Conservation (phyloP, 768 basidiomycete species). For the Rhodotorula toruloides region DNA sequence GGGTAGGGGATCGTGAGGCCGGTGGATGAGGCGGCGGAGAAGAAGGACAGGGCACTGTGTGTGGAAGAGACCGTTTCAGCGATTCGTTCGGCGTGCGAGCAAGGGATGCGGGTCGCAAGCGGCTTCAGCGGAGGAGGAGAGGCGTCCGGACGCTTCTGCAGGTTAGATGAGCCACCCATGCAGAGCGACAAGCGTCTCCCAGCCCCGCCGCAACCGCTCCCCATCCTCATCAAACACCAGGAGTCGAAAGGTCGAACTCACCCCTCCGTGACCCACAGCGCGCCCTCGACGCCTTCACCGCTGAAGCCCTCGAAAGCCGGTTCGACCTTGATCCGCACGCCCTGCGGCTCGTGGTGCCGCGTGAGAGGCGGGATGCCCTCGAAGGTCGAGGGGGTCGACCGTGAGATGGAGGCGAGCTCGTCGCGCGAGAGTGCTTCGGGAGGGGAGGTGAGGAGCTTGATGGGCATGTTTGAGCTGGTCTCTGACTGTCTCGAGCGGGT, state of each 20-base stretch:
- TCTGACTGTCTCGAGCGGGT: background rate
- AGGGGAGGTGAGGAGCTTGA: conserved; percentile 46
- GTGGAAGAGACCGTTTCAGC: background rate
- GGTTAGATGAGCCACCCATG: too few species aligned
- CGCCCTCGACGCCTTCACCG: conserved; percentile 54
- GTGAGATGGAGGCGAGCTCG: conserved; percentile 62
- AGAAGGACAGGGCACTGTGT: conserved; percentile 67
- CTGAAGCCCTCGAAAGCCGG: conserved; percentile 63
- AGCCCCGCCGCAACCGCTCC: too few species aligned
- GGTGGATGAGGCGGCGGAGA: conserved; percentile 57
- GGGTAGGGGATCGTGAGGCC: conserved; percentile 86
- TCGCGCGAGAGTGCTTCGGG: conserved; percentile 58
- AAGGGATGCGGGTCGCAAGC: background rate
- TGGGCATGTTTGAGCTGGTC: conserved; percentile 3
- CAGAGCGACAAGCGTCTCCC: too few species aligned
- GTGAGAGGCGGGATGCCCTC: conserved; percentile 76
- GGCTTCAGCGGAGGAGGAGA: too few species aligned
- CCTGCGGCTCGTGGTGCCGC: conserved; percentile 65
- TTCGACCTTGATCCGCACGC: conserved; percentile 60
- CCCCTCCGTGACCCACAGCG: conserved; percentile 83
- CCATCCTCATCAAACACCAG: background rate
- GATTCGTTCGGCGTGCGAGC: conserved; percentile 4
- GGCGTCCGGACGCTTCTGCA: too few species aligned
- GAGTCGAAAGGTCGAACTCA: conserved; percentile 45
- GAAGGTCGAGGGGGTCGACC: conserved; percentile 81